Percentiles rank a stretch among this genome's conserved stretches.
These are phyloP conservation scores for Neocucurbitaria cava DNA, from an alignment of 2,329 filamentous ascomycete genomes.

Conservation along the genomic window DNA sequence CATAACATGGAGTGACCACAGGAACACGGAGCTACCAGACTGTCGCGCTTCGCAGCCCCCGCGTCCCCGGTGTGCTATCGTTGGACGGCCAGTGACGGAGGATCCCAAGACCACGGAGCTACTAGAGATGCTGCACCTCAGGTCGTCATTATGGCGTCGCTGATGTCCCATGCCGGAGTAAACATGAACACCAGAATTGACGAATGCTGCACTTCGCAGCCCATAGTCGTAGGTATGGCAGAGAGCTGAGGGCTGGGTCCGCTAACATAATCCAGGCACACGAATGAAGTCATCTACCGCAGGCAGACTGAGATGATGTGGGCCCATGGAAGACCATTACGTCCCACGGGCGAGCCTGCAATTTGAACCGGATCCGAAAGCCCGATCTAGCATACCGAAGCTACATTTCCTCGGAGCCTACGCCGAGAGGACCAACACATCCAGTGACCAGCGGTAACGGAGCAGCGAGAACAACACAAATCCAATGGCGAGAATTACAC, in stretches of 20 bases:
- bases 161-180: no score
- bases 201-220: no score
- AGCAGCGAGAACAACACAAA: not conserved
- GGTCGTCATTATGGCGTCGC: no score
- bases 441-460: not conserved
- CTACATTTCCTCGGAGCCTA: not conserved
- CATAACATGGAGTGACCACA: no score
- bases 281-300: not conserved
- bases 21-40: no score
- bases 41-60: no score
- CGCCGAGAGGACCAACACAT: not conserved
- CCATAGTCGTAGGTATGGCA: no score
- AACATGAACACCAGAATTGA: no score
- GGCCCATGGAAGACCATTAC: not conserved
- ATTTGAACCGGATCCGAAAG: not conserved
- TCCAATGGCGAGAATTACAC: not conserved
- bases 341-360: not conserved
- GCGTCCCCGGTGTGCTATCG: not conserved
- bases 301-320: not conserved
- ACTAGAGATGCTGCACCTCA: no score
- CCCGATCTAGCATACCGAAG: not conserved
- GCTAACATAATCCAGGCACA: not conserved
- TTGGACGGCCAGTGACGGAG: no score
- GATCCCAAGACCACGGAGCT: no score
- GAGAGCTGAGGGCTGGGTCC: not conserved